Percentiles rank a stretch among this genome's conserved stretches.
phyloP scores from a whole-genome alignment of 345 rosid species.

The Abelmoschus esculentus region DNA sequence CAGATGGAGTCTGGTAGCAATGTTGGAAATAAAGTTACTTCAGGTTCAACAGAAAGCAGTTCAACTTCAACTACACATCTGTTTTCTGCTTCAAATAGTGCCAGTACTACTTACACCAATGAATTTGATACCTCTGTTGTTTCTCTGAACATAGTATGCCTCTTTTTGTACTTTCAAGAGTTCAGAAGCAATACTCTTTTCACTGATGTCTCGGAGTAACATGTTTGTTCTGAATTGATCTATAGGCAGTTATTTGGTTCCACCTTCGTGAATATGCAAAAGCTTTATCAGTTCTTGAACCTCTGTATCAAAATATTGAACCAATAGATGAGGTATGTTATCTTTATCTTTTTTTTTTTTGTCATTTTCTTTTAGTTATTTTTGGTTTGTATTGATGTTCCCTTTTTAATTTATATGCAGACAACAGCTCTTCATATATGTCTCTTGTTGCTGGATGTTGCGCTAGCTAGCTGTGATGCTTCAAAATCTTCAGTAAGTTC shows the following conservation, averaged over 20 bases:
- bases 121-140: constrained; percentile 76
- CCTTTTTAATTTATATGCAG: neutral
- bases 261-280: constrained; percentile 36
- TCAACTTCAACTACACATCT: constrained; percentile 19
- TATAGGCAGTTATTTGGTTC: constrained; percentile 47
- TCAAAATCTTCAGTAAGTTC: constrained; percentile 62
- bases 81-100: constrained; percentile 28
- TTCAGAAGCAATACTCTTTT: constrained; percentile 1
- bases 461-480: constrained; percentile 71
- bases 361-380: neutral
- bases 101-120: constrained; percentile 37
- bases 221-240: constrained; percentile 16
- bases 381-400: neutral
- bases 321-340: constrained; percentile 78
- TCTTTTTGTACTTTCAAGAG: constrained; percentile 3
- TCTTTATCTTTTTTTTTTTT: neutral
- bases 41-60: constrained; percentile 53
- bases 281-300: neutral
- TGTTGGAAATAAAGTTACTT: constrained; percentile 35
- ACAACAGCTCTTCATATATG: constrained; percentile 40
- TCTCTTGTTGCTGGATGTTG: constrained; percentile 76
- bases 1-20: constrained; percentile 44
- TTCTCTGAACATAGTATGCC: constrained; percentile 66
- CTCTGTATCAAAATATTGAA: constrained; percentile 7
- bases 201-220: constrained; percentile 6